Base-by-base conservation (phyloP, 1,284 basidiomycete genomes). In the Sporisorium reilianum region DNA sequence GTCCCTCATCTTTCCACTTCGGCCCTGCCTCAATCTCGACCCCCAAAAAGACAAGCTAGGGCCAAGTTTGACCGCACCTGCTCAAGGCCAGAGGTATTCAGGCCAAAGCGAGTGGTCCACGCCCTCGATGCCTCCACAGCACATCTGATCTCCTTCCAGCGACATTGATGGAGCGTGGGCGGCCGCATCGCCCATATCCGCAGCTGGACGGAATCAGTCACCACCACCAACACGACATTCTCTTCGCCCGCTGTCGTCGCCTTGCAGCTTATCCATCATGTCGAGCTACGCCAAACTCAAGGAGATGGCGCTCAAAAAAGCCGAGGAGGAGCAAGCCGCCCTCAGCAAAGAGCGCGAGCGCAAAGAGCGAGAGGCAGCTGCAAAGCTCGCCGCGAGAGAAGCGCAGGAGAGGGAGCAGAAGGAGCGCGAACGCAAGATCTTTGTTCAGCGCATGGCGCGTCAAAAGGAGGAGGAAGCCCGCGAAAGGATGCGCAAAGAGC, bases 201-300 rank as follows among this genome's bases (percentile, higher is more conserved):
- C 28, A 25, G 42, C 22, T 30, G 41, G 53, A 6, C 26, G 20
- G 30, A 12, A 25, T 12, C 41, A 26, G 40, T 40, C 34, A 22
- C 38, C 16, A 16, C 50, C 20, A 18, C 20, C 50, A 28, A 3
- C 23, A 18, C 36, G 3, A 12, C 23, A n/a, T 26, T 3, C 9
- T 18, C 3, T 23, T 10, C 8, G 12, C 4, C 23, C 25, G 16
- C 20, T 12, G 2, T 18, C 28, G 18, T 14, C 10, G 20, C 12
- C 34, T 23, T 14, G 7, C 4, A 12, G 5, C 25, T 41, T 20
- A 18, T n/a, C 12, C 55, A 55, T 9, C 10, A 75, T 75, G 73
- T 67, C 63, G 51, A 75, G 68, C 62, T 75, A 71, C 44, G 68
- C 68, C 14, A 36, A 64, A 28, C 68, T 75, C 41, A 71, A 68